phyloP scores from a whole-genome alignment of 768 basidiomycete species.

The Terana coerulea region DNA sequence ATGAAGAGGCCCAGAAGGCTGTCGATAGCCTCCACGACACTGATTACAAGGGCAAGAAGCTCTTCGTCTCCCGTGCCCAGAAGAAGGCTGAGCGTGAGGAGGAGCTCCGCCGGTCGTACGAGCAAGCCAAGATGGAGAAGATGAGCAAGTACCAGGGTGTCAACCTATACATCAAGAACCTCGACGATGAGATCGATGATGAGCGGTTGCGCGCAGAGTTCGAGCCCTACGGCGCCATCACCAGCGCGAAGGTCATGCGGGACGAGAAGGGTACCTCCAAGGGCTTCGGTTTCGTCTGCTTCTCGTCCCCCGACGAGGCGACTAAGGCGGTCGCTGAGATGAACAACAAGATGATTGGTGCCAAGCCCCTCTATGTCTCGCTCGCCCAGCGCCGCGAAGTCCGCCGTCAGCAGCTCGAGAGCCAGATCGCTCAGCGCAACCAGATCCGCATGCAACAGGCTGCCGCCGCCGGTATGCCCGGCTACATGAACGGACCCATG shows the following conservation, averaged over 20 bases:
- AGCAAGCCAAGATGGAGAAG: slow-evolving; percentile 96
- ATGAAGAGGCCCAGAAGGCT: slow-evolving; percentile 89
- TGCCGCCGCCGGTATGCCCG: slow-evolving; percentile 81
- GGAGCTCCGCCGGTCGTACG: slow-evolving; percentile 89
- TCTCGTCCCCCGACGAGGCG: slow-evolving; percentile 96
- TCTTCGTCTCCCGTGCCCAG: slow-evolving; percentile 95
- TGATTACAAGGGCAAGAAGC: slow-evolving; percentile 81
- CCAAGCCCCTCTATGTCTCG: slow-evolving; percentile 97
- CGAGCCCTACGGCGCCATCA: slow-evolving; percentile 95
- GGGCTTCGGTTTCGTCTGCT: slow-evolving; percentile 99
- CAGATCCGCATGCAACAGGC: slow-evolving; percentile 97
- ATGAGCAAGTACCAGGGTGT: slow-evolving; percentile 97
- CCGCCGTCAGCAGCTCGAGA: slow-evolving; percentile 96
- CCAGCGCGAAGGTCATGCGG: slow-evolving; percentile 98
- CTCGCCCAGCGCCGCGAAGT: slow-evolving; percentile 98
- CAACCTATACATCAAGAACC: slow-evolving; percentile 99
- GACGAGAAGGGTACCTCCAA: slow-evolving; percentile 92
- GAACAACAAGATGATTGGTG: slow-evolving; percentile 99
- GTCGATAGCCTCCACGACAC: slow-evolving; percentile 86
- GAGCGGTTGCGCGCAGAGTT: slow-evolving; percentile 96
- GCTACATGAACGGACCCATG: slow-evolving; percentile 82
- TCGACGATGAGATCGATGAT: slow-evolving; percentile 97
- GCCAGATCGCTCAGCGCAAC: slow-evolving; percentile 97
- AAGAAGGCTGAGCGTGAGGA: slow-evolving; percentile 99
- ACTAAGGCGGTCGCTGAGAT: slow-evolving; percentile 99